phyloP scores from a whole-genome alignment of 177 flowering plant genomes.

The Vitis hybrid region DNA sequence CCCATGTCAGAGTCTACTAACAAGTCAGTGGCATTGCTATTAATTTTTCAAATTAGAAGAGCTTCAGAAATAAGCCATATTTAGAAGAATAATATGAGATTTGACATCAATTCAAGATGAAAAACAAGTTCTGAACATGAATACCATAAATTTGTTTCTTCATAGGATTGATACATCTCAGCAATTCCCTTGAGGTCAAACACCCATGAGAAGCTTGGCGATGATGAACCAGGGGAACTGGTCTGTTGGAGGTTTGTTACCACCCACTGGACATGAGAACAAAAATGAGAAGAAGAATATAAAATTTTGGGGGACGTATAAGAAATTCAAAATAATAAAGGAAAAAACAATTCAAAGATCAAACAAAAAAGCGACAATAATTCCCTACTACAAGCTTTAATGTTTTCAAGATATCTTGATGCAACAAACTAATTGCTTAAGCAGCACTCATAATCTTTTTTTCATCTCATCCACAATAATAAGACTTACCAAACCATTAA shows the following conservation, averaged over 20 bases:
- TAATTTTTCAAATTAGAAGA: not conserved
- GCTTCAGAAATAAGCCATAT: not conserved
- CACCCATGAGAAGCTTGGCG: constrained; percentile 73
- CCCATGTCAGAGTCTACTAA: too few species aligned
- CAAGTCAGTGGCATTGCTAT: too few species aligned
- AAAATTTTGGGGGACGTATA: not conserved
- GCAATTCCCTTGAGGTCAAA: constrained; percentile 88
- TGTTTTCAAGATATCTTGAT: too few species aligned
- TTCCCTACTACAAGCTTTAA: too few species aligned
- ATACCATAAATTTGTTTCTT: constrained; percentile 92
- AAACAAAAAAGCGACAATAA: too few species aligned
- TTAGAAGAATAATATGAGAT: not conserved
- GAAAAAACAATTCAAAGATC: too few species aligned
- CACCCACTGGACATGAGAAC: constrained; percentile 69
- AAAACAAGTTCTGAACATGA: not conserved
- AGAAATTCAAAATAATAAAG: not conserved
- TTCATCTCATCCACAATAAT: not conserved
- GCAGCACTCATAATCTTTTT: not conserved
- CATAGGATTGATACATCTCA: constrained; percentile 88
- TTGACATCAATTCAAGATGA: not conserved
- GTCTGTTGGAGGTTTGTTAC: constrained; percentile 78
- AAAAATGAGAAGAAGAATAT: constrained; percentile 3
- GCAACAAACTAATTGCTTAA: not conserved
- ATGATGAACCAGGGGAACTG: constrained; percentile 38
- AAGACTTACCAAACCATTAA: not conserved